phyloP scores from a whole-genome alignment of 495 filamentous ascomycete species.

The Amniculicola lignicola region DNA sequence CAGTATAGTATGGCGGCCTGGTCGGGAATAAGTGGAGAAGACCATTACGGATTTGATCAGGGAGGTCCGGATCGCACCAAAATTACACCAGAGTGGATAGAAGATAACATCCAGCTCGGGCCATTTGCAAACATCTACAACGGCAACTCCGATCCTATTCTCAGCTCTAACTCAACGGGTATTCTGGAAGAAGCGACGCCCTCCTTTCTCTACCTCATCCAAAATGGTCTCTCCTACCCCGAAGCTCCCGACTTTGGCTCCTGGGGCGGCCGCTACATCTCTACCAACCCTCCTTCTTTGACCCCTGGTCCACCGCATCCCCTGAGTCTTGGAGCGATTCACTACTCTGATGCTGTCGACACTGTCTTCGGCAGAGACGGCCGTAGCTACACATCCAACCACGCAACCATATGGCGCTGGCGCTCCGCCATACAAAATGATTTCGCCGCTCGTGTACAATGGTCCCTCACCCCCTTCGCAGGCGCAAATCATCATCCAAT shows the following conservation, averaged over 20 bases:
- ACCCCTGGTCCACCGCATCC: too few species aligned
- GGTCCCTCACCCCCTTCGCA: constrained; percentile 41
- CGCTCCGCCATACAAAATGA: constrained; percentile 50
- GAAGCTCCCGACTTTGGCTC: constrained; percentile 48
- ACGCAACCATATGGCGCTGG: constrained; percentile 54
- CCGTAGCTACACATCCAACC: constrained; percentile 42
- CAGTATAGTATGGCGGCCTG: constrained; percentile 50
- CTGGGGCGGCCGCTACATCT: constrained; percentile 49
- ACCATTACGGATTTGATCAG: constrained; percentile 46
- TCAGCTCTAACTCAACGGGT: too few species aligned
- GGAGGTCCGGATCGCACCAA: constrained; percentile 47
- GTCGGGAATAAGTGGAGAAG: constrained; percentile 49
- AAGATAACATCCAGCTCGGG: constrained; percentile 49
- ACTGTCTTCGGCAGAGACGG: constrained; percentile 44
- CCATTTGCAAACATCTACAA: constrained; percentile 45
- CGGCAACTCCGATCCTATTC: too few species aligned
- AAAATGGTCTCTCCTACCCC: constrained; percentile 48
- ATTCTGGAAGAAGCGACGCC: constrained; percentile 51
- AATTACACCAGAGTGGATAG: constrained; percentile 47
- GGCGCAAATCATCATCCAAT: constrained; percentile 47
- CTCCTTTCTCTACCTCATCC: constrained; percentile 49
- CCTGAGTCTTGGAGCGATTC: constrained; percentile 30
- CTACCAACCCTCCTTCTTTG: too few species aligned
- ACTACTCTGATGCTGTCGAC: constrained; percentile 48
- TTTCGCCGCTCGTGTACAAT: constrained; percentile 52